phyloP scores from a whole-genome alignment of 768 basidiomycete species.

The Podaxis pistillaris region DNA sequence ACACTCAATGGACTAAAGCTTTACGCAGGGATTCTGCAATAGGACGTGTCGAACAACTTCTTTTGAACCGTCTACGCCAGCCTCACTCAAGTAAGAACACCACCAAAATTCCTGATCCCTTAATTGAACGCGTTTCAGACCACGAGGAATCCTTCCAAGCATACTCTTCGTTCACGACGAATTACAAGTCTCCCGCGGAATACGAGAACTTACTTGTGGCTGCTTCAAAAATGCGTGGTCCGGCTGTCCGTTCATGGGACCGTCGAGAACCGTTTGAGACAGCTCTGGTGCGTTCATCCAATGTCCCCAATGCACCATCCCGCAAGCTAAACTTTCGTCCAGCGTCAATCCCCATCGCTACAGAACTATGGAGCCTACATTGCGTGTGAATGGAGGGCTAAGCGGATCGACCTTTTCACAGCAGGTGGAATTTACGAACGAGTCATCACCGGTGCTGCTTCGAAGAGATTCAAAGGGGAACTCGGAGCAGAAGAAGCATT shows the following conservation, averaged over 20 bases:
- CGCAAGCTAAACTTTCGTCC: neutral
- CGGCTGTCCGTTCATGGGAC: conserved; percentile 58
- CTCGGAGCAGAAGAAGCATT: conserved; percentile 55
- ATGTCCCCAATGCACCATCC: neutral
- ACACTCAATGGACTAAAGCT: conserved; percentile 10
- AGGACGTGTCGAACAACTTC: conserved; percentile 52
- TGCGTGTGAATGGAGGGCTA: conserved; percentile 58
- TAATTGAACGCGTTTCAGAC: conserved; percentile 38
- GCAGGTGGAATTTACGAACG: conserved; percentile 68
- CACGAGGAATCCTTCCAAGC: conserved; percentile 79
- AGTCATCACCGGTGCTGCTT: conserved; percentile 71
- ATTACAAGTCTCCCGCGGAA: conserved; percentile 64
- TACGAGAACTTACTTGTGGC: conserved; percentile 77
- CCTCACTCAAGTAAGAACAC: conserved; percentile 65
- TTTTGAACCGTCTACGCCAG: conserved; percentile 67
- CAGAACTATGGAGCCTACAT: conserved; percentile 65
- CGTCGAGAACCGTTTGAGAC: conserved; percentile 64
- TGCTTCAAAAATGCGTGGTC: conserved; percentile 70
- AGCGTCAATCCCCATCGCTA: conserved; percentile 43
- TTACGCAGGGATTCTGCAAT: conserved; percentile 40
- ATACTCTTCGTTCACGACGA: conserved; percentile 89
- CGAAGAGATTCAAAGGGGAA: conserved; percentile 52
- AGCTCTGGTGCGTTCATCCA: conserved; percentile 45
- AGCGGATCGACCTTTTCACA: conserved; percentile 56
- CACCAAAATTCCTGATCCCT: neutral